phyloP scores from a whole-genome alignment of 805 yeast species.

The Wickerhamiella kazuoi region DNA sequence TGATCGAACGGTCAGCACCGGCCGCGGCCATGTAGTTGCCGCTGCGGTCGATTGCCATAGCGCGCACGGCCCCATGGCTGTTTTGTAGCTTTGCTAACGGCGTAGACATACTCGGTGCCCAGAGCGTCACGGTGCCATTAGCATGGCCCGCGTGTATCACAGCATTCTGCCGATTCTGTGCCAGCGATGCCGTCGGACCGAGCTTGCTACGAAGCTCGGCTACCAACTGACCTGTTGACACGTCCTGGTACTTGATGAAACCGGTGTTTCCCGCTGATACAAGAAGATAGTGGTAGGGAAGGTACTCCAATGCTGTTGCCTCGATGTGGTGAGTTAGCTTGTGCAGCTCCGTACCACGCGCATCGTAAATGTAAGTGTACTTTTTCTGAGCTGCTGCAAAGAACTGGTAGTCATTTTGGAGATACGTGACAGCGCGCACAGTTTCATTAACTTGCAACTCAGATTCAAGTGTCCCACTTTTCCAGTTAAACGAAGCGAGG shows the following conservation, averaged over 20 bases:
- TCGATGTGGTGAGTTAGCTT: slow-evolving; percentile 81
- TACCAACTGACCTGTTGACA: slow-evolving; percentile 76
- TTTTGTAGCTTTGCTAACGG: slow-evolving; percentile 72
- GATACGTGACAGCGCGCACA: slow-evolving; percentile 71
- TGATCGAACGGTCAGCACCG: slow-evolving; percentile 68
- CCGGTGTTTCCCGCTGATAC: slow-evolving; percentile 85
- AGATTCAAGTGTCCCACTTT: slow-evolving; percentile 61
- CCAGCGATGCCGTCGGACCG: slow-evolving; percentile 80
- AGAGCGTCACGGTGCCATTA: slow-evolving; percentile 79
- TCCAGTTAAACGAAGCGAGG: slow-evolving; percentile 92
- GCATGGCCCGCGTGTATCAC: slow-evolving; percentile 85
- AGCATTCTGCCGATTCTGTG: slow-evolving; percentile 91
- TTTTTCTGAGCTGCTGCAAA: slow-evolving; percentile 96
- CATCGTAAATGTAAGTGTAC: slow-evolving; percentile 81
- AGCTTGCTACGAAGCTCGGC: slow-evolving; percentile 70
- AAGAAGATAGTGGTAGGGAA: slow-evolving; percentile 81
- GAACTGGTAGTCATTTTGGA: slow-evolving; percentile 71
- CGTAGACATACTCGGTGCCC: slow-evolving; percentile 80
- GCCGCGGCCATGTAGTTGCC: slow-evolving; percentile 90
- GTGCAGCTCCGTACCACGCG: slow-evolving; percentile 81
- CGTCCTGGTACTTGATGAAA: slow-evolving; percentile 80
- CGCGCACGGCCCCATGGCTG: slow-evolving; percentile 73
- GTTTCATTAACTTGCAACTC: slow-evolving; percentile 81
- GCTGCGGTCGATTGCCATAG: slow-evolving; percentile 72
- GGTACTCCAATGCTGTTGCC: slow-evolving; percentile 61